These are phyloP conservation scores for Acorus gramineus DNA, from an alignment of 106 monocot species.

Conservation along the genomic window DNA sequence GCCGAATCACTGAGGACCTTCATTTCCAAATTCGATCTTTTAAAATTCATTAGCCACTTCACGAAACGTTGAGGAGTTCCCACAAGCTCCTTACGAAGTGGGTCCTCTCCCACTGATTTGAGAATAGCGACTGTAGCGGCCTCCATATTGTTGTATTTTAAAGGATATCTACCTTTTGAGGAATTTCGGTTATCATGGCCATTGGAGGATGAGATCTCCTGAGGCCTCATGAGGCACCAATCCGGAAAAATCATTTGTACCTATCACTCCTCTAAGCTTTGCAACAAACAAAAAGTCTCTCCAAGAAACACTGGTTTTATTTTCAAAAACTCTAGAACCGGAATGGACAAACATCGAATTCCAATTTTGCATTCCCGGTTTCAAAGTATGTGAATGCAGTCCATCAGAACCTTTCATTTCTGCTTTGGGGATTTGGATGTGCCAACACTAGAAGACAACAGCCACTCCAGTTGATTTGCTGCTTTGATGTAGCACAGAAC, in stretches of 20 bases:
- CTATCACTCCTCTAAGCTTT: conserved; percentile 37
- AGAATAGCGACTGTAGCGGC: conserved; percentile 50
- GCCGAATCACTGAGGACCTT: conserved; percentile 26
- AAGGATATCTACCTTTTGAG: conserved; percentile 17
- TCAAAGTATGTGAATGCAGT: conserved; percentile 7
- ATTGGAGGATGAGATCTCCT: conserved; percentile 21
- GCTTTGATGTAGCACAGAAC: conserved; percentile 48
- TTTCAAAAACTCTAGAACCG: conserved; percentile 55
- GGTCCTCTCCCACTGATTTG: conserved; percentile 64
- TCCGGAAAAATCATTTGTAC: conserved; percentile 1
- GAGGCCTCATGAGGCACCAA: conserved; percentile 67
- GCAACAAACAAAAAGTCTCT: conserved; percentile 54
- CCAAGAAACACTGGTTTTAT: conserved; percentile 31
- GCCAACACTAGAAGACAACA: conserved; percentile 81
- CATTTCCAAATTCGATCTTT: conserved; percentile 34
- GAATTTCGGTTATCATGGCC: conserved; percentile 13
- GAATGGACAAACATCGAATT: conserved; percentile 27
- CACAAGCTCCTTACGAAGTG: conserved; percentile 59
- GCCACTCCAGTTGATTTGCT: conserved; percentile 80
- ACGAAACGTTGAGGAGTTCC: conserved; percentile 75
- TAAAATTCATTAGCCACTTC: conserved; percentile 87
- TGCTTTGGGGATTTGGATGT: conserved; percentile 56
- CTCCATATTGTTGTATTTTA: conserved; percentile 40
- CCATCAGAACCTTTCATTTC: conserved; percentile 6
- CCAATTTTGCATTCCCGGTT: conserved; percentile 44